Evolutionary conservation across 305 asterid genomes (phyloP), one percentile per base, ranked within the genome.

Genomic region (Salvia sclarea): DNA sequence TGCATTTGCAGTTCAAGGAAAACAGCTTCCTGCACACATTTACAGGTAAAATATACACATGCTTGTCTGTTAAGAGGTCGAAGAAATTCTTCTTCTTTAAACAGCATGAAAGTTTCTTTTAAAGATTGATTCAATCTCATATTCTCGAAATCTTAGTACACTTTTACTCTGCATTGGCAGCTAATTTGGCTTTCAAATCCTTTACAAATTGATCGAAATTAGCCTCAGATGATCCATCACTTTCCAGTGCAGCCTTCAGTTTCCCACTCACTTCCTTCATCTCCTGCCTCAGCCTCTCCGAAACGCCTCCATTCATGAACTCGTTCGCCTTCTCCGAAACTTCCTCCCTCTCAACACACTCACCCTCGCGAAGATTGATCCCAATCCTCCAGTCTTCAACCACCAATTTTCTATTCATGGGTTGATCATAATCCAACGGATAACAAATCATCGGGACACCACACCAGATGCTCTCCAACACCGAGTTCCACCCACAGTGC

Each of bases 401-500:
- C 58, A 91, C 78, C 28, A 89, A 45, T 72, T 87, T 91, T 47
- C 93, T 59, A 44, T 89, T 89, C 8, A 82, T 74, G 3, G 84
- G 82, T 61, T 91, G 98, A 72, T 91, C 96, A 0, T 82, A 81
- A 0, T 64, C 59, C 37, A 91, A n/a, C 0, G 96, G 98, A 55
- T 74, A 81, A 52, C 97, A 87, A 2, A 91, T 75, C 85, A 89
- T 66, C 0, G 97, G 96, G 8, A 82, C 77, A 0, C 86, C 83
- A 25, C 84, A 80, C 93, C 95, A 88, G n/a, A 86, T 83, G 55
- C 96, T 88, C 75, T 88, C 97, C 71, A 88, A 8, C 0, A 79
- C 66, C 0, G 97, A 91, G 31, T 91, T 91, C 95, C 96, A 91
- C 14, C 97, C 96, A 24, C 91, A 84, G 1, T 91, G 97, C 7